Evolutionary conservation across 495 filamentous ascomycete species (phyloP), one percentile per base, ranked within the genome.

Genomic region (Aspergillus nidulans): DNA sequence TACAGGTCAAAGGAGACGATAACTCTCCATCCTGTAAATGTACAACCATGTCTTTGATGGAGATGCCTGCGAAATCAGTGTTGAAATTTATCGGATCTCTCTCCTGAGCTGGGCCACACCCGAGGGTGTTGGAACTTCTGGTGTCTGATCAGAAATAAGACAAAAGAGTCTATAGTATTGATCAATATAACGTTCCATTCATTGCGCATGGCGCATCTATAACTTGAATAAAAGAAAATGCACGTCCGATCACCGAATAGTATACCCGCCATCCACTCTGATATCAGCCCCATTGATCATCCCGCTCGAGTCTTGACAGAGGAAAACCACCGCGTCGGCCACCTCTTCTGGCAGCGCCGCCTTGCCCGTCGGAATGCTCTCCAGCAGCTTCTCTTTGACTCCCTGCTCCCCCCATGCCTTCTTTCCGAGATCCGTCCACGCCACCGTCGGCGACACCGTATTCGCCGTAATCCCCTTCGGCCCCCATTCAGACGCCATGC

Each of bases 401-500:
- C 49, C 38, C 1, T 60, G 50, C 41, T 68, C 67, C 1, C 72
- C 72, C 72, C 72, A 75, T 3, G 70, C 70, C 53, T 72, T 75
- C 62, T 65, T 53, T 15, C 70, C 72, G 10, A 75, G 53, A 9
- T 58, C 68, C 41, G 72, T 75, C 72, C 72, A 75, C 15, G 70
- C 67, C 26, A 75, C 70, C 41, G 72, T 75, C 6, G 72, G 72
- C 30, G 69, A 73, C 1, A 73, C 72, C 5, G 61, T 64, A 41
- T 73, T 73, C 2, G 69, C 52, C 1, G 72, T 73, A 5, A 73
- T 73, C 0, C 70, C 72, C 2, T 62, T 53, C 3, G 59, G 54
- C 20, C 53, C 72, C 72, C 70, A 75, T 49, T 75, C 72, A 9
- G 69, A 72, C 6, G 77, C 75, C 78, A 80, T 79, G 51, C 69